Conservation (phyloP, 495 filamentous ascomycete genomes). For the Aspergillus indologenus region DNA sequence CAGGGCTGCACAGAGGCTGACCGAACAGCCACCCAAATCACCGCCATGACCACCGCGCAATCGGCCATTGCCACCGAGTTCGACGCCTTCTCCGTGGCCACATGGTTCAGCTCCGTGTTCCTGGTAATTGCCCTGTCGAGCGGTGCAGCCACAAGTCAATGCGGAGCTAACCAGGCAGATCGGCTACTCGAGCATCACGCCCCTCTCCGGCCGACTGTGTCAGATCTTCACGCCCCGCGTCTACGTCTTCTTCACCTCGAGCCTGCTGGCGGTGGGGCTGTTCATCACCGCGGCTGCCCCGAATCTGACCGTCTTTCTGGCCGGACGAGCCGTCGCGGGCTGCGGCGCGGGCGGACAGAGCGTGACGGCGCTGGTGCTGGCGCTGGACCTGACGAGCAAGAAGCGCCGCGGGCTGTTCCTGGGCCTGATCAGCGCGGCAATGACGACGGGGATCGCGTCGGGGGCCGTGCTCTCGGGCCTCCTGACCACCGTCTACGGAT, state of each 20-base stretch:
- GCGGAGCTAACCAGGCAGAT: too few species aligned
- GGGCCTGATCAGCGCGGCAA: conserved; percentile 62
- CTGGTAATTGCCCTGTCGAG: conserved; percentile 44
- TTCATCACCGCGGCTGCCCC: conserved; percentile 58
- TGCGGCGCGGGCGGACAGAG: conserved; percentile 64
- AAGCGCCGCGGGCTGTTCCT: conserved; percentile 65
- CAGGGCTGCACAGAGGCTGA: not conserved
- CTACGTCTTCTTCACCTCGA: conserved; percentile 55
- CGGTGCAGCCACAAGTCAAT: too few species aligned
- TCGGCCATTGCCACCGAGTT: conserved; percentile 68
- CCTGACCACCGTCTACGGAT: conserved; percentile 58
- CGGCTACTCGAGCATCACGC: conserved; percentile 62
- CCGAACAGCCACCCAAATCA: conserved; percentile 64
- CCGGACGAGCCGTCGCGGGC: conserved; percentile 63
- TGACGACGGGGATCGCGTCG: conserved; percentile 65
- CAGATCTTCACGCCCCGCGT: conserved; percentile 63
- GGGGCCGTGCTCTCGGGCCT: conserved; percentile 70
- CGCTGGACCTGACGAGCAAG: conserved; percentile 62
- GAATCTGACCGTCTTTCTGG: conserved; percentile 57
- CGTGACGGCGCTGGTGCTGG: conserved; percentile 64
- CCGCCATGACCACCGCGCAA: conserved; percentile 72
- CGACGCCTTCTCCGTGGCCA: conserved; percentile 64
- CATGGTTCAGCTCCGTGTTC: conserved; percentile 75
- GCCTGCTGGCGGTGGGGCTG: conserved; percentile 57
- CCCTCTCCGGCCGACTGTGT: conserved; percentile 62